Conservation (phyloP, 345 rosid species). For the Salix brachista region DNA sequence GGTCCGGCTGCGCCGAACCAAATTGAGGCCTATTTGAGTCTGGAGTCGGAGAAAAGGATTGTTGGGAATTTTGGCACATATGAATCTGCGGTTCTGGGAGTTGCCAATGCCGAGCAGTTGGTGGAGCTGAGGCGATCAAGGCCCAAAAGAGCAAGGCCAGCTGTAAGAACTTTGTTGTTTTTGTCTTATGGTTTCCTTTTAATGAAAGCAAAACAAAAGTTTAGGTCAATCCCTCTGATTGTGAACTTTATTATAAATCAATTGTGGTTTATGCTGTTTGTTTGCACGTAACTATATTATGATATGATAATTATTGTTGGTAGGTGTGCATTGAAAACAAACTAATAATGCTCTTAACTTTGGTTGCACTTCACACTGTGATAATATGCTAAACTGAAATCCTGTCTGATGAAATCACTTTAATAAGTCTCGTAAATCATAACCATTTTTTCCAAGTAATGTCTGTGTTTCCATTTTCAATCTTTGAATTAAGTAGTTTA, state of each 20-base stretch:
- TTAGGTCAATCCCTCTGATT: too few relatives aligned
- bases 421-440: background rate
- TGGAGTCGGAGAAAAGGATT: slow-evolving; percentile 69
- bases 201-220: too few relatives aligned
- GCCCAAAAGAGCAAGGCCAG: slow-evolving; percentile 64
- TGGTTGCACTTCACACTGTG: background rate
- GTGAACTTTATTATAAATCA: too few relatives aligned
- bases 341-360: background rate
- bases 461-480: background rate
- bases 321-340: too few relatives aligned
- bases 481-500: background rate
- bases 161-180: slow-evolving; percentile 34
- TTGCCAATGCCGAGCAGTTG: slow-evolving; percentile 55
- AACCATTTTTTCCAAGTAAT: background rate
- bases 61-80: slow-evolving; percentile 79
- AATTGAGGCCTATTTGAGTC: slow-evolving; percentile 64
- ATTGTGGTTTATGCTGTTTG: too few relatives aligned
- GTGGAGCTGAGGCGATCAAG: slow-evolving; percentile 69
- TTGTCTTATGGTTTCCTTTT: background rate
- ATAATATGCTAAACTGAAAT: background rate
- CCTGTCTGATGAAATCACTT: background rate
- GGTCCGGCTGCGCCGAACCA: slow-evolving; percentile 59
- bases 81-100: slow-evolving; percentile 80
- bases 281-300: too few relatives aligned
- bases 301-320: too few relatives aligned